These are phyloP conservation scores for Wickerhamiella nectarea DNA, from an alignment of 805 yeast genomes.

Conservation along the genomic window DNA sequence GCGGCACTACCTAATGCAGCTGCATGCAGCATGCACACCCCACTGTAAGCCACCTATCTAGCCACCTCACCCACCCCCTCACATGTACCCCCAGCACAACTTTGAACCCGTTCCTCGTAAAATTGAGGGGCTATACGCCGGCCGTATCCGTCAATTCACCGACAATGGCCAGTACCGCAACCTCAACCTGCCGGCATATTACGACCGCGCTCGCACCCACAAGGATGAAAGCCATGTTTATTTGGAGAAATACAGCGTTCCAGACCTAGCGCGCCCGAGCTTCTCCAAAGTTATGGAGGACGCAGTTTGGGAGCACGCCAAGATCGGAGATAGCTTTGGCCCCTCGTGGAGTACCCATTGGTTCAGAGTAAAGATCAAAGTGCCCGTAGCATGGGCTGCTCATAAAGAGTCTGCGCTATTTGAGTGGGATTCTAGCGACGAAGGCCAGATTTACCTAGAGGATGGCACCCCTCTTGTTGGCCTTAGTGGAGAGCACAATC, in stretches of 20 bases:
- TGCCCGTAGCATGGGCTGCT: constrained; percentile 51
- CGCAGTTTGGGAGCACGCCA: constrained; percentile 32
- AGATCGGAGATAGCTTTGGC: constrained; percentile 65
- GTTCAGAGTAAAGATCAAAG: constrained; percentile 56
- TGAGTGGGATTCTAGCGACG: constrained; percentile 78
- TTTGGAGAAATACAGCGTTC: constrained; percentile 59
- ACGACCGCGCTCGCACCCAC: constrained; percentile 41
- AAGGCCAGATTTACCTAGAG: constrained; percentile 62
- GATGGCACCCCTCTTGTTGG: constrained; percentile 68
- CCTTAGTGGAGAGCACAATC: constrained; percentile 62
- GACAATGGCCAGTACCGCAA: constrained; percentile 63
- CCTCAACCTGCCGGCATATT: constrained; percentile 70
- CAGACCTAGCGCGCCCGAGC: constrained; percentile 50
- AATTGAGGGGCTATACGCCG: constrained; percentile 57
- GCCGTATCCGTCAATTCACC: constrained; percentile 62
- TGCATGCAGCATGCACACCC: neutral
- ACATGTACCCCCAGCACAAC: constrained; percentile 21
- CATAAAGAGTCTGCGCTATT: constrained; percentile 43
- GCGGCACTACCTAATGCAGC: no score
- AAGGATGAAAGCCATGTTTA: constrained; percentile 39
- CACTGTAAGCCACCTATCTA: no score
- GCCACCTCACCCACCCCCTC: neutral
- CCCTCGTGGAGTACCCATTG: constrained; percentile 97
- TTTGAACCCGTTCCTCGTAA: constrained; percentile 58
- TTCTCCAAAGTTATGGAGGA: constrained; percentile 45